Conservation (phyloP, 345 rosid genomes). For the Camelina sativa region DNA sequence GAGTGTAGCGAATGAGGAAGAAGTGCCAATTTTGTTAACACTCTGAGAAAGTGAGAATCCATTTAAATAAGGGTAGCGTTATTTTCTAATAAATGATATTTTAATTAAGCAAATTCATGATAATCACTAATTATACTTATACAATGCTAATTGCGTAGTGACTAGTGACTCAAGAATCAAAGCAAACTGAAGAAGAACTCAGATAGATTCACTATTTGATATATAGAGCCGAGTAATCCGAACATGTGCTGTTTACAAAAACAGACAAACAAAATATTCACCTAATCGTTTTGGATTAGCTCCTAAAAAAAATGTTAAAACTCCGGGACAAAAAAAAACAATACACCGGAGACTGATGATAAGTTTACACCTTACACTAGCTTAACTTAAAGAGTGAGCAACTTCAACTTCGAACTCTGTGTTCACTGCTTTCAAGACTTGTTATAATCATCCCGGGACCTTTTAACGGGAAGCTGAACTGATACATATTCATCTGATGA, state of each 20-base stretch:
- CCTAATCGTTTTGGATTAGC: conserved; percentile 4
- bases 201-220: no score
- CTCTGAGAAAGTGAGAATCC: background rate
- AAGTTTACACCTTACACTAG: conserved; percentile 1
- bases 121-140: background rate
- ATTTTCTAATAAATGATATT: background rate
- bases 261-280: background rate
- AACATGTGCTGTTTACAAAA: background rate
- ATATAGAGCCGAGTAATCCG: background rate
- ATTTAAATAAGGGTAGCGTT: background rate
- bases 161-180: background rate
- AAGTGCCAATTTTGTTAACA: conserved; percentile 1
- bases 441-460: conserved; percentile 9
- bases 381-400: conserved; percentile 20
- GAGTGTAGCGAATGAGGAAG: conserved; percentile 15
- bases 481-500: background rate
- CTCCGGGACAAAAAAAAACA: conserved; percentile 13
- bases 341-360: background rate
- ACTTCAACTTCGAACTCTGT: background rate
- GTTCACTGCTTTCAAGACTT: conserved; percentile 23
- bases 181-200: background rate
- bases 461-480: background rate
- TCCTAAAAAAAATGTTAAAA: background rate
- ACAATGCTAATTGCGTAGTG: background rate
- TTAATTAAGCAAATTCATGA: background rate